These are phyloP conservation scores for Sutorius australiensis DNA, from an alignment of 768 basidiomycete genomes.

Conservation along the genomic window DNA sequence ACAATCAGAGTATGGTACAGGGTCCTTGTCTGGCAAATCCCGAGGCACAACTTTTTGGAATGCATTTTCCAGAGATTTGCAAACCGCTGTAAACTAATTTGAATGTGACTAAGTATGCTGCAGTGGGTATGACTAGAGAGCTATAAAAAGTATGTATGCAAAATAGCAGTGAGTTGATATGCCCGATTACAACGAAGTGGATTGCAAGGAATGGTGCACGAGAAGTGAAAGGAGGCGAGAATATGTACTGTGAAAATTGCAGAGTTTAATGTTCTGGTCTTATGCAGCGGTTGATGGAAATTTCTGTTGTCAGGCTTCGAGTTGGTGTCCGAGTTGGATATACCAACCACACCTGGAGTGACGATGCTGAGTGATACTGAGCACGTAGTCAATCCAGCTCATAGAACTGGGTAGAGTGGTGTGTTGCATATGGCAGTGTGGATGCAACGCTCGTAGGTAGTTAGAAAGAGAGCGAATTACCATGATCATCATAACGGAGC, in stretches of 20 bases:
- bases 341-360: conserved; percentile 17
- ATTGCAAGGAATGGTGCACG: conserved; percentile 7
- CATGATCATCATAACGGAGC: conserved; percentile 11
- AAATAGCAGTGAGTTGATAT: conserved; percentile 6
- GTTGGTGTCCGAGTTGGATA: conserved; percentile 11
- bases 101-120: conserved; percentile 14
- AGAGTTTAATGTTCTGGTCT: background rate
- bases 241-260: conserved; percentile 21
- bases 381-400: conserved; percentile 12
- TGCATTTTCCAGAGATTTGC: too few species aligned
- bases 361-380: conserved; percentile 4
- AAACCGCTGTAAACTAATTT: conserved; percentile 13
- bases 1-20: too few species aligned
- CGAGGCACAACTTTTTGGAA: too few species aligned
- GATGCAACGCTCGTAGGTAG: conserved; percentile 4
- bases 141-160: conserved; percentile 18
- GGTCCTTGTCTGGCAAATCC: too few species aligned
- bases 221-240: conserved; percentile 1
- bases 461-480: conserved; percentile 12
- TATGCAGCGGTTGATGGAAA: background rate
- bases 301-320: conserved; percentile 7
- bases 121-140: conserved; percentile 12
- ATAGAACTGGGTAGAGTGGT: conserved; percentile 30
- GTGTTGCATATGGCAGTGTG: conserved; percentile 11
- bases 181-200: conserved; percentile 12